Evolutionary conservation across 148 eudicot species (phyloP), one percentile per base, ranked within the genome.

Genomic region (Cornus controversa): DNA sequence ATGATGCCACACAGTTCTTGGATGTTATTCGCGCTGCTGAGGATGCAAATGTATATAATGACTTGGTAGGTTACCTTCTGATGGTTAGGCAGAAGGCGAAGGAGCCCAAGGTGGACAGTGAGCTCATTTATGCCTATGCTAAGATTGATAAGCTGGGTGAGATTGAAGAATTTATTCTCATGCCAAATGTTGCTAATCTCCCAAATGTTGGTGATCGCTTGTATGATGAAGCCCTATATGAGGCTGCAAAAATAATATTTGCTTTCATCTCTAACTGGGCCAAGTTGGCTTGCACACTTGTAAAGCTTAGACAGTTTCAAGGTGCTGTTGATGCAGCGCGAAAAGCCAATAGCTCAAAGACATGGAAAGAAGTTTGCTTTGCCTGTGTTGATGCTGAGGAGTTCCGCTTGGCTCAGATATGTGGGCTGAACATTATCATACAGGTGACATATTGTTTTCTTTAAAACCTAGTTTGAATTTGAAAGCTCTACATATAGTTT

Each of bases 361-460:
- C 98, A 68, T 94, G 98, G 98, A 94, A 94, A 82, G 97, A 94
- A 84, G 98, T 94, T 60, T 94, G 98, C 82, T 94, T 94, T 88
- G 97, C 98, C 80, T 94, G 98, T 90, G 97, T 94, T 75, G 97
- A 94, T 88, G 97, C 96, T 28, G 98, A 92, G 82, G 98, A 94
- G 87, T 94, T 94, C 85, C 98, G 98, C 45, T 83, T 94, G 90
- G 98, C 98, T 80, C 98, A 94, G 78, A 94, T 94, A 50, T 94
- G 98, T 84, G 98, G 98, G 66, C 97, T 94, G 73, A 94, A 92
- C 78, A 94, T 94, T 77, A 94, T 94, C 69, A 88, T 94, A 67
- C 98, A 94, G 98, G 97, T 91, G 40, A 22, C 69, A 27, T 16
- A 1, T 70, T 45, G 14, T 10, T 67, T 64, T 69, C 16, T 53